Percentiles rank a stretch among this genome's conserved stretches.
Evolutionary conservation across 371 early-diverging fungal genomes (phyloP).

Genomic region (Parasitella parasitica): DNA sequence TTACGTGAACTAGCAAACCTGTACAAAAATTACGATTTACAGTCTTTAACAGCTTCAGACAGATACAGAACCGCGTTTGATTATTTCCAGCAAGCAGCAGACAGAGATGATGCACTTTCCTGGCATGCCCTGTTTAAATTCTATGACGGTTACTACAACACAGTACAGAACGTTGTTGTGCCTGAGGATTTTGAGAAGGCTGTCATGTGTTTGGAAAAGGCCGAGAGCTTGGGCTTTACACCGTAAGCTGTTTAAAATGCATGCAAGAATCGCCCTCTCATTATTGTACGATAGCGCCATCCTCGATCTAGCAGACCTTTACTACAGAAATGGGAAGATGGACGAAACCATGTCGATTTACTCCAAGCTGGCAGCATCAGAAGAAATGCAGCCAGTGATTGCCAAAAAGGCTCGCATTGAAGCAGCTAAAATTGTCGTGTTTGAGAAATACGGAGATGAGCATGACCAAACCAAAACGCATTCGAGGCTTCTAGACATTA

Average conservation of each 20-base stretch:
- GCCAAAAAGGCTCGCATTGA: slow-evolving; percentile 12
- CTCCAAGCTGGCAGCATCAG: slow-evolving; percentile 11
- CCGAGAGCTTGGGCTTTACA: slow-evolving; percentile 23
- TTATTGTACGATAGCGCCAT: slow-evolving; percentile 3
- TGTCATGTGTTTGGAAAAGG: slow-evolving; percentile 25
- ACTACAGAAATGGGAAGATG: not conserved
- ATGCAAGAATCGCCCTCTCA: not conserved
- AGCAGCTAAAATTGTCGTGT: not conserved
- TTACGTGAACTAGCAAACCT: slow-evolving; percentile 25
- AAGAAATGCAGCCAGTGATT: not conserved
- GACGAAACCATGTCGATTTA: slow-evolving; percentile 21
- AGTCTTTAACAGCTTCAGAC: not conserved
- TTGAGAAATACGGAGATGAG: not conserved
- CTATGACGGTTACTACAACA: slow-evolving; percentile 25
- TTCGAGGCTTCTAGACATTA: not conserved
- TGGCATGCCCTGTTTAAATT: slow-evolving; percentile 67
- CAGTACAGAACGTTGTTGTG: not conserved
- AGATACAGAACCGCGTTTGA: slow-evolving; percentile 30
- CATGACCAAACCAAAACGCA: not conserved
- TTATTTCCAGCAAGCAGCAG: slow-evolving; percentile 48
- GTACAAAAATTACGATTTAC: slow-evolving; percentile 21
- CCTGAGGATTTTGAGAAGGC: slow-evolving; percentile 16
- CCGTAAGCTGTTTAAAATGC: slow-evolving; percentile 17
- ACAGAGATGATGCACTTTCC: slow-evolving; percentile 51
- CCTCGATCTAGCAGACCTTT: slow-evolving; percentile 19